Evolutionary conservation across 108 stramenopile species (phyloP).

Genomic region (Cyclostephanos tholiformis): DNA sequence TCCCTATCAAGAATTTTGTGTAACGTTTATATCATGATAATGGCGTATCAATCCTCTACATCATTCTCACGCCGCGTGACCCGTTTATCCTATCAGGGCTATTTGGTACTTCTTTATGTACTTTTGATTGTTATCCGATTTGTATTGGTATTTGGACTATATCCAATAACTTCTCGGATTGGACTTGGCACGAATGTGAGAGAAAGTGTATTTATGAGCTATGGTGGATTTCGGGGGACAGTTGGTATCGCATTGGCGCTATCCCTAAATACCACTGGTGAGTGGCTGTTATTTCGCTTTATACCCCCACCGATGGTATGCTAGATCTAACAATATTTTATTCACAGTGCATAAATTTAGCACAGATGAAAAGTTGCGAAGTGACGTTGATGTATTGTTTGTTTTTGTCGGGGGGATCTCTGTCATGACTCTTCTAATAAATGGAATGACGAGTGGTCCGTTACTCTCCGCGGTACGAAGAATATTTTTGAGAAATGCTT

Average conservation of each 20-base stretch:
- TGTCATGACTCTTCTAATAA: constrained; percentile 20
- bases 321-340: too few relatives aligned
- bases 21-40: too few relatives aligned
- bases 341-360: not conserved
- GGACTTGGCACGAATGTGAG: constrained; percentile 8
- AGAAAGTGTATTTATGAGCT: constrained; percentile 64
- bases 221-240: constrained; percentile 78
- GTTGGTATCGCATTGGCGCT: constrained; percentile 78
- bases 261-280: constrained; percentile 32
- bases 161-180: constrained; percentile 12
- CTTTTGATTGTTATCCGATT: constrained; percentile 10
- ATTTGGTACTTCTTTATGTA: constrained; percentile 2
- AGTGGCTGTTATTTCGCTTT: not conserved
- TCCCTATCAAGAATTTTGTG: too few relatives aligned
- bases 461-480: not conserved
- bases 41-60: too few relatives aligned
- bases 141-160: constrained; percentile 6
- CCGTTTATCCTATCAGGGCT: not conserved
- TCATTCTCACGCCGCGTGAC: too few relatives aligned
- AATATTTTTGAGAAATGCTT: not conserved
- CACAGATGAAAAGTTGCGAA: not conserved
- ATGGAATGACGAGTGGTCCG: constrained; percentile 9
- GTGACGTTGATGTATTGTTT: not conserved
- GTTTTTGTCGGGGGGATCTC: constrained; percentile 23
- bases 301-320: too few relatives aligned